Conservation (phyloP, 2,329 filamentous ascomycete species). For the Dactylellina parvicollis region DNA sequence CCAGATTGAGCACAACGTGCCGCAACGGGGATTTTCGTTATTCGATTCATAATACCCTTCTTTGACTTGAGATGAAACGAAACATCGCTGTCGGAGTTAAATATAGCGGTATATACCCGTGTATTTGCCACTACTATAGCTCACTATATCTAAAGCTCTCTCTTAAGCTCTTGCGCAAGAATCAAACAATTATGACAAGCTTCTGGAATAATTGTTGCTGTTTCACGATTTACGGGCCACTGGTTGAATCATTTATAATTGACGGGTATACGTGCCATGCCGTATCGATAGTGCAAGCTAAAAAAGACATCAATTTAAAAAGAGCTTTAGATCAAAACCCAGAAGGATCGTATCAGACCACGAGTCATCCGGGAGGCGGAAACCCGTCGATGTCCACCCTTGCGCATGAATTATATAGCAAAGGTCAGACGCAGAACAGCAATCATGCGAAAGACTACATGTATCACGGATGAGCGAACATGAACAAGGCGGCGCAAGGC, state of each 20-base stretch:
- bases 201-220: background rate
- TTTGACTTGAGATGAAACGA: constrained; percentile 44
- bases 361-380: no score
- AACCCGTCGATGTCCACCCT: background rate
- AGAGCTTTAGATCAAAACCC: background rate
- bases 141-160: constrained; percentile 17
- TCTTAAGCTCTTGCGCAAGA: constrained; percentile 23
- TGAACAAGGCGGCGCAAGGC: background rate
- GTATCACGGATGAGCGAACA: background rate
- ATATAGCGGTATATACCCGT: constrained; percentile 26
- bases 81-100: constrained; percentile 39
- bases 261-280: no score
- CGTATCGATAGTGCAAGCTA: no score
- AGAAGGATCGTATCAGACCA: background rate
- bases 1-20: constrained; percentile 7
- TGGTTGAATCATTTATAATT: background rate
- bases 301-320: background rate
- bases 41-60: background rate
- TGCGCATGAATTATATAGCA: background rate
- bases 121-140: constrained; percentile 2
- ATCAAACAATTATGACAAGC: constrained; percentile 4
- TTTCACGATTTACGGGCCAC: background rate
- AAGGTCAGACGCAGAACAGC: background rate
- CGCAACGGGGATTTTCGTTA: constrained; percentile 12
- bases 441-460: background rate